A percentile compares a stretch with the other conserved stretches of the same genome.
Conservation (phyloP, 768 basidiomycete genomes). For the Tylopilus sp. region DNA sequence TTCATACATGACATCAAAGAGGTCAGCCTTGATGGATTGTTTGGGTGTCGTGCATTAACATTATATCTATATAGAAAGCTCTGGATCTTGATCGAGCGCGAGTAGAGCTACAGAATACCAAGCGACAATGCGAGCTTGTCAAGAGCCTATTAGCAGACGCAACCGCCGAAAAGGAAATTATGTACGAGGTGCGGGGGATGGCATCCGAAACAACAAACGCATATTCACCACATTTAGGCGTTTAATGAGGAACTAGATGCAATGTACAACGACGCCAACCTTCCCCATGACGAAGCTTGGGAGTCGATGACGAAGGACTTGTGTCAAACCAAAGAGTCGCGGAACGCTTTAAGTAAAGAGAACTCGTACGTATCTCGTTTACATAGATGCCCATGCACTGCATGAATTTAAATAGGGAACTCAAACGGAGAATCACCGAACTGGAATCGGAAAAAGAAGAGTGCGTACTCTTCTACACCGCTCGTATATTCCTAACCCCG, state of each 20-base stretch:
- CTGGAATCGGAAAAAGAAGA: conserved; percentile 75
- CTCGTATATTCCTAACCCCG: conserved; percentile 8
- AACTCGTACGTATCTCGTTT: conserved; percentile 60
- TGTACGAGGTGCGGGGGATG: conserved; percentile 75
- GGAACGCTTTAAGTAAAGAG: conserved; percentile 72
- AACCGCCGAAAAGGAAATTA: conserved; percentile 85
- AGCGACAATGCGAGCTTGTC: conserved; percentile 74
- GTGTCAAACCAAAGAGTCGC: conserved; percentile 65
- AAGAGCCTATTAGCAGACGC: conserved; percentile 74
- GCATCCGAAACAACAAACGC: background rate
- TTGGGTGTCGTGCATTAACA: background rate
- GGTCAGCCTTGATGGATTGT: conserved; percentile 36
- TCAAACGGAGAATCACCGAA: conserved; percentile 69
- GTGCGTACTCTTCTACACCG: conserved; percentile 42
- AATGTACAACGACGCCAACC: conserved; percentile 82
- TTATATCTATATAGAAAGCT: conserved; percentile 46
- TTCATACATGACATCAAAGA: conserved; percentile 53
- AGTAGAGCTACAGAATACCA: conserved; percentile 64
- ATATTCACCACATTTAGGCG: conserved; percentile 47
- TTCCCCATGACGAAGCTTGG: conserved; percentile 85
- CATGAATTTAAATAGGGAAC: conserved; percentile 41
- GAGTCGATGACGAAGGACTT: conserved; percentile 72
- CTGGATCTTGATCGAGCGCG: conserved; percentile 60
- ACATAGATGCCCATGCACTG: background rate
- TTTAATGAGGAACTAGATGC: conserved; percentile 93